Conservation (phyloP, 225 moss, liverwort and hornwort genomes). For the Ulota crispa region DNA sequence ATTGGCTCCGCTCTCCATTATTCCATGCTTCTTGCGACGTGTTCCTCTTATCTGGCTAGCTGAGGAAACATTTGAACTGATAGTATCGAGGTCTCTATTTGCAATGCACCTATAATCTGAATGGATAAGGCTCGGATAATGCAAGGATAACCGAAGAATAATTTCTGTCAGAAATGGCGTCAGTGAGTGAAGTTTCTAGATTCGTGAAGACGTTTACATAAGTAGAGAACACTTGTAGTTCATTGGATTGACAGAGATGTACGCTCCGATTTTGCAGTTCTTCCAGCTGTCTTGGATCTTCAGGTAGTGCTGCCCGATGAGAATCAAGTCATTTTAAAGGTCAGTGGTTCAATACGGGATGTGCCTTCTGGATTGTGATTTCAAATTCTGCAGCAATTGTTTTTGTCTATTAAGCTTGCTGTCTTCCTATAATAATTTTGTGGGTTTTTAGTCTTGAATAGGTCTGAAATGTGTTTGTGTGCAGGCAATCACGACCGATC, state of each 20-base stretch:
- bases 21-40: conserved; percentile 17
- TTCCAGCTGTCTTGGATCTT: conserved; percentile 64
- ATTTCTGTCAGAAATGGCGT: not conserved
- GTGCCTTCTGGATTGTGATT: not conserved
- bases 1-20: not conserved
- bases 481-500: conserved; percentile 75
- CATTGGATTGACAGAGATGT: conserved; percentile 29
- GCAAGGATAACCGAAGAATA: not conserved
- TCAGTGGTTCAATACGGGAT: conserved; percentile 9
- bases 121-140: conserved; percentile 31
- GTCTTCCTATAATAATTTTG: no score
- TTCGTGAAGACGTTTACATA: not conserved
- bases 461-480: not conserved
- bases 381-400: not conserved
- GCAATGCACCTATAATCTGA: not conserved
- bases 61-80: conserved; percentile 13
- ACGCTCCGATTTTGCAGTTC: conserved; percentile 48
- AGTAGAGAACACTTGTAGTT: not conserved
- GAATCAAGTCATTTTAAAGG: conserved; percentile 61
- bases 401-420: not conserved
- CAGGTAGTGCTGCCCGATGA: conserved; percentile 58
- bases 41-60: conserved; percentile 5
- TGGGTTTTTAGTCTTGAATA: not conserved
- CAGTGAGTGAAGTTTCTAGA: not conserved
- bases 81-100: not conserved